These are phyloP conservation scores for Starmera amethionina DNA, from an alignment of 805 yeast species.

Conservation along the genomic window DNA sequence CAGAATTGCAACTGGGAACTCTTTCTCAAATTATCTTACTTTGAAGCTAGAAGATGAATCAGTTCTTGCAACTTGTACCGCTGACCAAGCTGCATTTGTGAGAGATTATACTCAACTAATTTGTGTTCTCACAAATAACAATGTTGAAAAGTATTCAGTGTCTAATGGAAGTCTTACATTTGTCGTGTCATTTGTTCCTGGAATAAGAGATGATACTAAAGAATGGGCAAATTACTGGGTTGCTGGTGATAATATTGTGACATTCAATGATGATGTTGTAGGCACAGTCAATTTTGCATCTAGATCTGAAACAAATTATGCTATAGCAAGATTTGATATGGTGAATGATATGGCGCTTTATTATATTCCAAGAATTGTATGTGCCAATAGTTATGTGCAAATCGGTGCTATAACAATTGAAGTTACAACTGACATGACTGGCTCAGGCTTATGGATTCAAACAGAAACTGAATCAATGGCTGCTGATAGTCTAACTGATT, in stretches of 20 bases:
- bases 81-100: constrained; percentile 7
- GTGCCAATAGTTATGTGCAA: too few species aligned
- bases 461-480: too few species aligned
- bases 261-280: constrained; percentile 7
- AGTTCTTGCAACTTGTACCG: constrained; percentile 6
- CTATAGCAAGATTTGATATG: too few species aligned
- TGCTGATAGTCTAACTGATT: not conserved
- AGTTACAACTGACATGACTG: too few species aligned
- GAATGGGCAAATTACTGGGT: constrained; percentile 6
- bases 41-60: not conserved
- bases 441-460: too few species aligned
- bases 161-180: constrained; percentile 4
- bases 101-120: constrained; percentile 1
- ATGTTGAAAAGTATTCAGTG: not conserved
- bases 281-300: not conserved
- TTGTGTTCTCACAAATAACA: constrained; percentile 5
- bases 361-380: too few species aligned
- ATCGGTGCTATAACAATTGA: too few species aligned
- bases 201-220: constrained; percentile 3
- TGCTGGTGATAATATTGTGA: constrained; percentile 6
- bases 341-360: too few species aligned
- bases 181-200: constrained; percentile 7
- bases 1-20: constrained; percentile 2
- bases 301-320: too few species aligned
- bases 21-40: not conserved